Base-by-base conservation (phyloP, 2,329 filamentous ascomycete genomes). In the Stachybotrys echinatus region DNA sequence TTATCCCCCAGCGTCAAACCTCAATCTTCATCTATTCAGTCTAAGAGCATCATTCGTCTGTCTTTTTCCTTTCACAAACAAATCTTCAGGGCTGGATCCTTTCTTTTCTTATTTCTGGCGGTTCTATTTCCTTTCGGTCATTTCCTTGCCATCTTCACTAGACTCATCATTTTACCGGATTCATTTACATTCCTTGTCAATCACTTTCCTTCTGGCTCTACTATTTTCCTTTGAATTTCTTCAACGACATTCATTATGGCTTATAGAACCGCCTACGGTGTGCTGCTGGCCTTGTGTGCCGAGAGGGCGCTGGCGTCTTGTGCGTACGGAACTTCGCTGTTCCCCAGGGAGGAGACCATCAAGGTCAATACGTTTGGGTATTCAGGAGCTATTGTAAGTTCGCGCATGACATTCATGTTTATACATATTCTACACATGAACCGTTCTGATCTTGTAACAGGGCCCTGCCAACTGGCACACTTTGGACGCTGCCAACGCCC, bases 401-500 rank as follows among this genome's bases (percentile, higher is more conserved):
- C 38, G 18, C 18, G 12, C 38, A 40, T 5, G 27, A 14, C 14
- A 14, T n/a, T 5, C 27, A 14, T 14, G 27, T 8, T 31, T 34
- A 34, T 34, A 34, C 14, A 8, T 34, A n/a, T n/a, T n/a, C n/a
- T n/a, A n/a, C n/a, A n/a, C n/a, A n/a, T n/a, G n/a, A n/a, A n/a
- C n/a, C n/a, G n/a, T n/a, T n/a, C n/a, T 21, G 12, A 39, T 45
- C 12, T 12, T 19, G 6, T n/a, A n/a, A n/a, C 58, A 65, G 38
- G 78, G 79, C 6, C 79, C 79, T 1, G 64, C 78, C 49, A 77
- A 75, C 62, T 83, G 79, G 79, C 69, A 74, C 37, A 65, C 64
- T 5, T 65, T 81, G 22, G 62, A 69, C 45, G 52, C 66, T 17
- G 54, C 54, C 21, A 79, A 80, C 61, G 59, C 61, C 10, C 61